Conservation (phyloP, 257 asterid genomes). For the Cruciata laevipes region DNA sequence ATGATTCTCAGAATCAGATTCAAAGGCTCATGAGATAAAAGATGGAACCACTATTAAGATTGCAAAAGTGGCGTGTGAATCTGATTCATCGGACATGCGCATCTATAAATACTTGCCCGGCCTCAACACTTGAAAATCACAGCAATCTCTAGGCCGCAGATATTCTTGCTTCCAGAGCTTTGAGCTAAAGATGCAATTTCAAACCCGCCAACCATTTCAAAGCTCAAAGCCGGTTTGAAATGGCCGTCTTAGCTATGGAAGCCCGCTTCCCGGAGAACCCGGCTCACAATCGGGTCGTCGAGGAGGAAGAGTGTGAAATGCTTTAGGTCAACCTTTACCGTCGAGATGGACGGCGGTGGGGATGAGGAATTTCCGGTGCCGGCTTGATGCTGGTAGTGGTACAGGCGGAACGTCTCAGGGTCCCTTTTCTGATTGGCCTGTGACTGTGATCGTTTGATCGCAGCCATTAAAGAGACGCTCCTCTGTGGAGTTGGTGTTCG, state of each 20-base stretch:
- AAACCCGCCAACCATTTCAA: no score
- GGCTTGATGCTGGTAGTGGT: constrained; percentile 47
- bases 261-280: constrained; percentile 89
- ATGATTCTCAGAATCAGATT: no score
- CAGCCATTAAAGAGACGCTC: constrained; percentile 87
- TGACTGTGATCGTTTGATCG: constrained; percentile 84
- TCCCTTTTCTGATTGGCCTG: constrained; percentile 90
- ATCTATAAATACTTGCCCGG: no score
- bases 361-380: constrained; percentile 21
- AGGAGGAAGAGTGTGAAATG: constrained; percentile 66
- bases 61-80: no score
- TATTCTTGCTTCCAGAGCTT: no score
- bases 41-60: no score
- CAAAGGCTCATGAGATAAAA: no score
- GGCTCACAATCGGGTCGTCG: constrained; percentile 90
- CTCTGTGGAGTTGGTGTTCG: constrained; percentile 38
- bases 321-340: constrained; percentile 76
- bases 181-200: no score
- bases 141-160: no score
- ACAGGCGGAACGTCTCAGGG: constrained; percentile 81
- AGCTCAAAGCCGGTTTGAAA: constrained; percentile 69
- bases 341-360: constrained; percentile 40
- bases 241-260: constrained; percentile 68
- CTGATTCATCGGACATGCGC: no score
- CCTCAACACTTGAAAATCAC: no score